Conservation (phyloP, 441 rosid genomes). For the Erodium moschatum region DNA sequence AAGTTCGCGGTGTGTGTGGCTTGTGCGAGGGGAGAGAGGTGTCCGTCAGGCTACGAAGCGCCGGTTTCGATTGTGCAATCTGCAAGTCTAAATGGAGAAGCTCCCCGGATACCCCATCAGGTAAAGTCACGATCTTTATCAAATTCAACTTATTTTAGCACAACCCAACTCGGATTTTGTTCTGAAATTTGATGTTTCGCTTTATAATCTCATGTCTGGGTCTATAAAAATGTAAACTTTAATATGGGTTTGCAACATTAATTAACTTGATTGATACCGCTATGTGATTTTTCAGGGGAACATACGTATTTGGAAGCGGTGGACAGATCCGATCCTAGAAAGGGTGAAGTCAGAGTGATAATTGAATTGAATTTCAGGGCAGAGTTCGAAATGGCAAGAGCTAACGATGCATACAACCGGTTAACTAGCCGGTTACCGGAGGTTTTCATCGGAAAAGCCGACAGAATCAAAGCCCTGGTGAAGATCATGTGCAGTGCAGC, state of each 20-base stretch:
- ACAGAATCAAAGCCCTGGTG: constrained; percentile 51
- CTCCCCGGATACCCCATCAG: constrained; percentile 59
- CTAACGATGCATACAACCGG: constrained; percentile 49
- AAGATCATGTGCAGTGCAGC: constrained; percentile 61
- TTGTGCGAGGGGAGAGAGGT: too few relatives aligned
- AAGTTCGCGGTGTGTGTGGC: too few relatives aligned
- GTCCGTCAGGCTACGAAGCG: constrained; percentile 40
- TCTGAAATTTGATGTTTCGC: too few relatives aligned
- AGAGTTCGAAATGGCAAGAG: constrained; percentile 74
- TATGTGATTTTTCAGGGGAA: constrained; percentile 36
- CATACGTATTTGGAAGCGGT: constrained; percentile 64
- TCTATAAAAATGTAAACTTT: too few relatives aligned
- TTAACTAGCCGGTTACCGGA: constrained; percentile 45
- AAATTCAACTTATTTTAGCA: too few relatives aligned
- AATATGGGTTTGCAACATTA: too few relatives aligned
- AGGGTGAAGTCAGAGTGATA: constrained; percentile 47
- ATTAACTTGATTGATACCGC: too few relatives aligned
- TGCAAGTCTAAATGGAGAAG: constrained; percentile 80
- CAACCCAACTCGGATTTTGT: too few relatives aligned
- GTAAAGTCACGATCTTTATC: constrained; percentile 23
- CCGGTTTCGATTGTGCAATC: constrained; percentile 47
- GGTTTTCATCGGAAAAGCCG: constrained; percentile 60
- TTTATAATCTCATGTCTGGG: too few relatives aligned
- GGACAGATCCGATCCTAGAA: constrained; percentile 39
- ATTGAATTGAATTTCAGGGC: constrained; percentile 63